Percentiles rank a stretch among this genome's conserved stretches.
phyloP scores from a whole-genome alignment of 2,329 filamentous ascomycete genomes.

The Botrytis fabae region DNA sequence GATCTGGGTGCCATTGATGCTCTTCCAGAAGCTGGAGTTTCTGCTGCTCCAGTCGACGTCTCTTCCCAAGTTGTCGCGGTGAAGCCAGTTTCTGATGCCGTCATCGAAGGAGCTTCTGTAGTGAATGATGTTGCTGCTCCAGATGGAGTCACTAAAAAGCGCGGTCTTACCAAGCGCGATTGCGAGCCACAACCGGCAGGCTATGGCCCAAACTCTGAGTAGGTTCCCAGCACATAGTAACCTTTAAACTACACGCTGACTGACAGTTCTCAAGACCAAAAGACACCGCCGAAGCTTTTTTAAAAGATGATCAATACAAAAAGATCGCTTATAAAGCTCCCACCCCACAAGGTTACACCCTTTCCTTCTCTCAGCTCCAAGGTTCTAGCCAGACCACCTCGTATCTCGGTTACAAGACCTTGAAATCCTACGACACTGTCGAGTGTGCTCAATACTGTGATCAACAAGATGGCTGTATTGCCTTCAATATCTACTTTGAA shows the following conservation, averaged over 20 bases:
- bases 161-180: not conserved
- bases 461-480: slow-evolving; percentile 35
- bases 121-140: not conserved
- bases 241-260: accelerated
- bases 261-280: slow-evolving; percentile 2
- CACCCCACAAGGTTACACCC: slow-evolving; percentile 41
- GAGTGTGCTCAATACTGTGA: slow-evolving; percentile 39
- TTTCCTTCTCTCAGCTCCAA: slow-evolving; percentile 40
- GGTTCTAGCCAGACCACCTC: slow-evolving; percentile 38
- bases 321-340: not conserved
- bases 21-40: slow-evolving; percentile 38
- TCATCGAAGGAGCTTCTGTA: not conserved
- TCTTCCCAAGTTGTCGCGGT: not conserved
- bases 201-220: slow-evolving; percentile 4
- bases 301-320: not conserved
- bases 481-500: slow-evolving; percentile 43
- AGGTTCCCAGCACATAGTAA: not conserved
- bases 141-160: not conserved
- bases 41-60: slow-evolving; percentile 38
- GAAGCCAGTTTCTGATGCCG: not conserved
- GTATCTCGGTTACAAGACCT: slow-evolving; percentile 38
- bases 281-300: slow-evolving; percentile 7
- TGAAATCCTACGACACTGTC: slow-evolving; percentile 39
- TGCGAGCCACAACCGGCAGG: slow-evolving; percentile 6
- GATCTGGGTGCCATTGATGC: slow-evolving; percentile 42